Evolutionary conservation across 2,329 filamentous ascomycete species (phyloP).

Genomic region (Hysterium pulicare): DNA sequence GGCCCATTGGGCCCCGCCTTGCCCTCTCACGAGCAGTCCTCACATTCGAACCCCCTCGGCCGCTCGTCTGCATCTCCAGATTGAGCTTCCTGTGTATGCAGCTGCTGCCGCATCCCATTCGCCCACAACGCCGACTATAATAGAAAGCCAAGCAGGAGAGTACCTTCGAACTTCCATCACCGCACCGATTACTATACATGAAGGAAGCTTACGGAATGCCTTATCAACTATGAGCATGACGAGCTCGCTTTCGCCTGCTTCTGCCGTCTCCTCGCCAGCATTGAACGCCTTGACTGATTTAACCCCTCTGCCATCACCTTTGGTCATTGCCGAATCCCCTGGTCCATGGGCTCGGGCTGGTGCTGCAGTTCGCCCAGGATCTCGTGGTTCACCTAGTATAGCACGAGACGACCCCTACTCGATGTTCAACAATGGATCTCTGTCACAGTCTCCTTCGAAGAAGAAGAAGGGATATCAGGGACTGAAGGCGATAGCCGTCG

Average conservation of each 20-base stretch:
- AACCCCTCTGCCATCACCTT: slow-evolving; percentile 51
- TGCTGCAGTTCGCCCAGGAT: slow-evolving; percentile 30
- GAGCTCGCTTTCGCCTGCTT: slow-evolving; percentile 44
- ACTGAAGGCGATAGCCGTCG: slow-evolving; percentile 40
- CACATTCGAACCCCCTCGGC: slow-evolving; percentile 32
- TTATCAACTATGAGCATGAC: slow-evolving; percentile 44
- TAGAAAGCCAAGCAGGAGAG: slow-evolving; percentile 29
- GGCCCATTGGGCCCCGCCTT: slow-evolving; percentile 18
- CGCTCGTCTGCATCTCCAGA: slow-evolving; percentile 25
- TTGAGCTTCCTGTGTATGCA: slow-evolving; percentile 18
- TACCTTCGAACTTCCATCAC: slow-evolving; percentile 32
- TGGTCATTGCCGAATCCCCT: slow-evolving; percentile 42
- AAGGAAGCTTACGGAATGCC: slow-evolving; percentile 36
- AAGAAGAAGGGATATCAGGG: slow-evolving; percentile 49
- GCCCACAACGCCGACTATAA: slow-evolving; percentile 23
- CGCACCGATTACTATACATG: slow-evolving; percentile 37
- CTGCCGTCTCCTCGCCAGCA: slow-evolving; percentile 46
- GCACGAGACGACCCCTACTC: slow-evolving; percentile 31
- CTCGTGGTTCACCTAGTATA: slow-evolving; percentile 27
- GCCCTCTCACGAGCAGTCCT: slow-evolving; percentile 23
- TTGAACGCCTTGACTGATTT: slow-evolving; percentile 49
- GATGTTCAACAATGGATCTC: slow-evolving; percentile 27
- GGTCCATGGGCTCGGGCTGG: slow-evolving; percentile 41
- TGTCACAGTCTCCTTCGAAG: slow-evolving; percentile 37
- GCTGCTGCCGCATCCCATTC: slow-evolving; percentile 14